phyloP scores from a whole-genome alignment of 106 monocot genomes.

The Ottelia alismoides region DNA sequence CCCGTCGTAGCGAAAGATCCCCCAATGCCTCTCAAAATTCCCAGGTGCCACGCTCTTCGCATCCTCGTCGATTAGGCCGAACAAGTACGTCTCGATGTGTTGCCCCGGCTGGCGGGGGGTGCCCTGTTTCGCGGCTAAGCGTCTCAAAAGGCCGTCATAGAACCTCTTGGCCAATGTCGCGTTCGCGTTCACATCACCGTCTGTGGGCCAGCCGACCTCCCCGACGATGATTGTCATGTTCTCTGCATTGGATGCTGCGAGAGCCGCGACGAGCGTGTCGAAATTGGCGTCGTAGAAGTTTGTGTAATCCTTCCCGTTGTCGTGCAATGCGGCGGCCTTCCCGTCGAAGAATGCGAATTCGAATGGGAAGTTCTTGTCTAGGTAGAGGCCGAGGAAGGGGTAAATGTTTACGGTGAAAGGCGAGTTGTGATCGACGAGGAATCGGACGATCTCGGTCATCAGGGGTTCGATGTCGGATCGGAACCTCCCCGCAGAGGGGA shows the following conservation, averaged over 20 bases:
- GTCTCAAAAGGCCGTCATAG: too few species aligned
- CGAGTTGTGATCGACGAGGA: conserved; percentile 21
- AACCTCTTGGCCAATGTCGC: too few species aligned
- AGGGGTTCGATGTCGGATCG: conserved; percentile 22
- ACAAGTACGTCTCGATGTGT: too few species aligned
- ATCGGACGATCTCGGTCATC: conserved; percentile 31
- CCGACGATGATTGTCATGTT: too few species aligned
- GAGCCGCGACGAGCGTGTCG: conserved; percentile 30
- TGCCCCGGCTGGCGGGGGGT: too few species aligned
- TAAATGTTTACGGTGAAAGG: conserved; percentile 66
- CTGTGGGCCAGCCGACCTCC: too few species aligned
- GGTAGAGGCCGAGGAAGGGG: conserved; percentile 47
- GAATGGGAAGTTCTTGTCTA: conserved; percentile 26
- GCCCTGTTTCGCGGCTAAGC: too few species aligned
- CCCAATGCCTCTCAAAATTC: too few species aligned
- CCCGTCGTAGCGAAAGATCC: too few species aligned
- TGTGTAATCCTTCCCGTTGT: conserved; percentile 26
- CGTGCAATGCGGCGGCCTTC: conserved; percentile 14
- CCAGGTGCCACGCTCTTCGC: too few species aligned
- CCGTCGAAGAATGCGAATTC: conserved; percentile 53
- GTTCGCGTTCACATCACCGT: too few species aligned
- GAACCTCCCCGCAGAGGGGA: conserved; percentile 35
- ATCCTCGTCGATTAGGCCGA: too few species aligned
- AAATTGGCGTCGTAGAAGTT: conserved; percentile 53
- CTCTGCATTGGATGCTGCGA: conserved; percentile 9